These are phyloP conservation scores for Musa acuminata DNA, from an alignment of 176 grass and related monocot genomes.

Conservation along the genomic window DNA sequence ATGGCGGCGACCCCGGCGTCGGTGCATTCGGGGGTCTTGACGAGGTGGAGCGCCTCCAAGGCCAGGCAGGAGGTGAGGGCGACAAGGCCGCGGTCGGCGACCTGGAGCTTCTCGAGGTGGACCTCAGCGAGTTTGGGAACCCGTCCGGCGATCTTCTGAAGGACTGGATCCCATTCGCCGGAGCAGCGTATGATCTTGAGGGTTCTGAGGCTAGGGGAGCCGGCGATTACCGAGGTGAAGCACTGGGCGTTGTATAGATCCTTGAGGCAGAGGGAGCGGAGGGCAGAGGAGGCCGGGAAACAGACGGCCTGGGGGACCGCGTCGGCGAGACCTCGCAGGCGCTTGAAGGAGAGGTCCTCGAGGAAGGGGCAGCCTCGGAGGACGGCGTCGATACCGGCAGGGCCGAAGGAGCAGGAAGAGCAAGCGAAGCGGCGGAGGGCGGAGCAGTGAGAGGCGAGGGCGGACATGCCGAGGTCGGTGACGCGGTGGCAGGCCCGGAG, in stretches of 20 bases:
- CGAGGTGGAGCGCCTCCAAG: conserved; percentile 8
- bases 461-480: not conserved
- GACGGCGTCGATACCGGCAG: not conserved
- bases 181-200: conserved; percentile 16
- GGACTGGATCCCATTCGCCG: conserved; percentile 3
- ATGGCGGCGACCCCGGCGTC: conserved; percentile 5
- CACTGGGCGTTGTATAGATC: conserved; percentile 2
- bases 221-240: not conserved
- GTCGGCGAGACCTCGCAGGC: not conserved
- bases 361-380: not conserved
- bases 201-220: conserved; percentile 1
- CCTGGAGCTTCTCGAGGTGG: conserved; percentile 18
- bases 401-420: not conserved
- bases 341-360: conserved; percentile 1
- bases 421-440: not conserved
- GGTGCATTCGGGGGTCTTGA: conserved; percentile 10
- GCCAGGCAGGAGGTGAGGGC: conserved; percentile 8
- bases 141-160: not conserved
- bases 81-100: conserved; percentile 7
- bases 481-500: not conserved
- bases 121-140: not conserved
- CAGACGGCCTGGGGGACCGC: not conserved
- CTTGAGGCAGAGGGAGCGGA: conserved; percentile 3
- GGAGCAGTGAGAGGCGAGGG: not conserved
- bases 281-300: not conserved